Evolutionary conservation across 2,329 filamentous ascomycete species (phyloP).

Genomic region (Diatrype stigma): DNA sequence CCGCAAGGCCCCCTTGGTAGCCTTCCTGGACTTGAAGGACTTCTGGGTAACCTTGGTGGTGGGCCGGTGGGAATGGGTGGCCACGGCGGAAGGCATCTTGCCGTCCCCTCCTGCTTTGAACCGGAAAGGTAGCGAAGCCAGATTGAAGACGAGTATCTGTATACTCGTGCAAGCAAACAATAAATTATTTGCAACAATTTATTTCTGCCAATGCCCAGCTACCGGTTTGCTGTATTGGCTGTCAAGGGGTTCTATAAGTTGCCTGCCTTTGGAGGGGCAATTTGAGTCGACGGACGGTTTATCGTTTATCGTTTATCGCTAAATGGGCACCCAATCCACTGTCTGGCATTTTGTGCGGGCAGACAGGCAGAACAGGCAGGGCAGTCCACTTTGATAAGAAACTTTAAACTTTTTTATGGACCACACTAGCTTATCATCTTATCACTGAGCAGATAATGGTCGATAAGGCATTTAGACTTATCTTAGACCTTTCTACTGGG

Average conservation of each 20-base stretch:
- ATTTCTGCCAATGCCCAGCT: no score
- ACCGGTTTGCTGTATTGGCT: neutral
- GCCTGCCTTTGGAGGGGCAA: neutral
- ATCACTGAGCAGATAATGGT: neutral
- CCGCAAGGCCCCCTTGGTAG: conserved; percentile 82
- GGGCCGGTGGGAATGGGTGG: conserved; percentile 80
- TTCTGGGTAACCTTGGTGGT: conserved; percentile 90
- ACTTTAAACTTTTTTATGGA: conserved; percentile 15
- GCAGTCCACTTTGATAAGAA: neutral
- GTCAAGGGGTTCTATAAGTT: neutral
- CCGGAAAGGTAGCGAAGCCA: conserved; percentile 74
- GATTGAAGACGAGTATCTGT: conserved; percentile 31
- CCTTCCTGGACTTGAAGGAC: conserved; percentile 86
- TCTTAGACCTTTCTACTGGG: neutral
- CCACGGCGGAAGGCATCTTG: conserved; percentile 69
- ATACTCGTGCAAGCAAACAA: no score
- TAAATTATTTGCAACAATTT: no score
- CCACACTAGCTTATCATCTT: conserved; percentile 8
- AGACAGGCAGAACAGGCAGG: neutral
- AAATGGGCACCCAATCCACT: neutral
- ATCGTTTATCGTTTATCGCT: neutral
- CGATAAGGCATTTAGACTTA: neutral
- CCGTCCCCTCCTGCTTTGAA: conserved; percentile 77
- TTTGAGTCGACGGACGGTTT: neutral
- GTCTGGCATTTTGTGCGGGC: neutral